These are phyloP conservation scores for Cicer yamashitae DNA, from an alignment of 306 rosid genomes.

Conservation along the genomic window DNA sequence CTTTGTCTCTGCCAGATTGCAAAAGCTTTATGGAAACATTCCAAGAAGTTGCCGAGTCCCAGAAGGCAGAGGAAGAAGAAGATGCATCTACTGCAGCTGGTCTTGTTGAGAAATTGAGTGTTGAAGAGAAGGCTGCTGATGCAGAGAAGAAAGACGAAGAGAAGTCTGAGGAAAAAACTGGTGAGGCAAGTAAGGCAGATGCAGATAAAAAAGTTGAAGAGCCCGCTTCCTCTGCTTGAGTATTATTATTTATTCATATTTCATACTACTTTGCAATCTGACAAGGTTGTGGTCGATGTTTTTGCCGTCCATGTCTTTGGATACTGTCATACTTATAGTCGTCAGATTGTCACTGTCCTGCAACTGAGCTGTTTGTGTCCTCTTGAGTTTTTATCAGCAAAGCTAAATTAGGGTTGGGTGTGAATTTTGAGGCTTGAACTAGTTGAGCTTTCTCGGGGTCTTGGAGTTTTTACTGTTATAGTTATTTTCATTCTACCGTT, in stretches of 20 bases:
- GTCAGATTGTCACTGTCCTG: constrained; percentile 51
- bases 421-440: constrained; percentile 51
- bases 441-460: constrained; percentile 55
- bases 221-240: constrained; percentile 63
- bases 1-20: constrained; percentile 60
- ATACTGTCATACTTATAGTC: constrained; percentile 48
- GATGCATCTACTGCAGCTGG: constrained; percentile 75
- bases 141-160: constrained; percentile 49
- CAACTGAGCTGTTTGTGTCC: constrained; percentile 53
- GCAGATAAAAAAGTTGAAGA: constrained; percentile 63
- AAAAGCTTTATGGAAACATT: constrained; percentile 85
- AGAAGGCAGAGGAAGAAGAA: constrained; percentile 62
- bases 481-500: constrained; percentile 46
- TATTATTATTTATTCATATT: constrained; percentile 38
- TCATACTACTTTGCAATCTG: constrained; percentile 49
- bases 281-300: constrained; percentile 55
- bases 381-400: constrained; percentile 53
- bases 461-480: constrained; percentile 51
- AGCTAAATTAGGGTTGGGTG: constrained; percentile 55
- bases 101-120: constrained; percentile 76
- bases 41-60: constrained; percentile 91
- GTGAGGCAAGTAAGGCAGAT: constrained; percentile 46
- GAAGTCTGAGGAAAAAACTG: constrained; percentile 55
- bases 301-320: constrained; percentile 51
- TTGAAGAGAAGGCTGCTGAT: constrained; percentile 58